Conservation (phyloP, 768 basidiomycete species). For the Tylopilus cervinicoccineus region DNA sequence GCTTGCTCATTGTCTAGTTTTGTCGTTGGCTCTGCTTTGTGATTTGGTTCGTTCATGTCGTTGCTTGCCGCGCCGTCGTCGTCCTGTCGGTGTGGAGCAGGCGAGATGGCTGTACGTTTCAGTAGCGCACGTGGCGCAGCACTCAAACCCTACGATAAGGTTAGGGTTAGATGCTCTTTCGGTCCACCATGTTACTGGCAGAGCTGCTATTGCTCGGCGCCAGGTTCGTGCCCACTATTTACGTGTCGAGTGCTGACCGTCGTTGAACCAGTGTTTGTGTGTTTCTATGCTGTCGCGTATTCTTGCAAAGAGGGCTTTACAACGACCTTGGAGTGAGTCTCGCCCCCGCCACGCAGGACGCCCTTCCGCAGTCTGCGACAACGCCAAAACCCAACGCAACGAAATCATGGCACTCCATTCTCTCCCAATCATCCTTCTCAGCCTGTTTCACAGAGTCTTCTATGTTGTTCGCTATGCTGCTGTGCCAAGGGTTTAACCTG, state of each 20-base stretch:
- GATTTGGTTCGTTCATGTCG: constrained; percentile 30
- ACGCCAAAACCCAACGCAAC: constrained; percentile 17
- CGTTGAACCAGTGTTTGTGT: constrained; percentile 38
- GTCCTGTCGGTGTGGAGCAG: background rate
- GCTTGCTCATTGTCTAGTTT: constrained; percentile 26
- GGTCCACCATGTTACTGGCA: constrained; percentile 13
- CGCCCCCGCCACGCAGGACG: constrained; percentile 31
- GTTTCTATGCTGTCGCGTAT: constrained; percentile 57
- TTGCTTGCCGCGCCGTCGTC: constrained; percentile 16
- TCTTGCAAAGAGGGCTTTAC: constrained; percentile 55
- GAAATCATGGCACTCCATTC: constrained; percentile 45
- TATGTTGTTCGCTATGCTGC: constrained; percentile 64
- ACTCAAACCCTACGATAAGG: constrained; percentile 26
- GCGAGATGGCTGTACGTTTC: constrained; percentile 2
- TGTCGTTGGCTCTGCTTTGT: constrained; percentile 29
- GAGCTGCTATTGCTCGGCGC: constrained; percentile 9
- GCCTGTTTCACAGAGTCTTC: constrained; percentile 73
- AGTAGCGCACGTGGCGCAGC: constrained; percentile 8
- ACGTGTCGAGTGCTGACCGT: constrained; percentile 1
- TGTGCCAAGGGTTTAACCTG: constrained; percentile 61
- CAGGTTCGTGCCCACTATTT: constrained; percentile 15
- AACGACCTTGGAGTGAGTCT: constrained; percentile 48
- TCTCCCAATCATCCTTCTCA: constrained; percentile 61
- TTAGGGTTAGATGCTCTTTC: constrained; percentile 24
- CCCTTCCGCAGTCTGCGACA: constrained; percentile 23